Evolutionary conservation across 2,329 filamentous ascomycete species (phyloP).

Genomic region (Penicillium olsonii): DNA sequence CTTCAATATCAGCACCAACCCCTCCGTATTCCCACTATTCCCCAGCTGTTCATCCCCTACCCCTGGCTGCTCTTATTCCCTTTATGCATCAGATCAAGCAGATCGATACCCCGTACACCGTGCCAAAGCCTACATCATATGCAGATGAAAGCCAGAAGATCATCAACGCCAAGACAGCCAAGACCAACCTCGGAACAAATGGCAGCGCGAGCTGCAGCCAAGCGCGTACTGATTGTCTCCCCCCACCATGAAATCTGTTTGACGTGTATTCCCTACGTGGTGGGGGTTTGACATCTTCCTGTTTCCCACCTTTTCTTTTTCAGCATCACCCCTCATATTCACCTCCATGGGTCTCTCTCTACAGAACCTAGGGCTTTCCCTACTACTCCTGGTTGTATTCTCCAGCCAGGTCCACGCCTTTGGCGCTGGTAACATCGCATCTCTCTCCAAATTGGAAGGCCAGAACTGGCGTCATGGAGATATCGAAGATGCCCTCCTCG

Average conservation of each 20-base stretch:
- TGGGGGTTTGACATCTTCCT: conserved; percentile 6
- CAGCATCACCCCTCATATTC: not conserved
- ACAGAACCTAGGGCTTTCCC: conserved; percentile 30
- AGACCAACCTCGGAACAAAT: not conserved
- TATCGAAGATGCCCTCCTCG: conserved; percentile 86
- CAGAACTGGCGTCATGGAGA: conserved; percentile 89
- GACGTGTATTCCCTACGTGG: conserved; percentile 5
- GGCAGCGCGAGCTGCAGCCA: conserved; percentile 1
- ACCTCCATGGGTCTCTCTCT: conserved; percentile 23
- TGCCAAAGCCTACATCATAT: not conserved
- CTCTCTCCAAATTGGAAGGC: conserved; percentile 76
- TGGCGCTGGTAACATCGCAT: conserved; percentile 85
- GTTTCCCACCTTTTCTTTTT: not conserved
- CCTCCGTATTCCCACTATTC: not conserved
- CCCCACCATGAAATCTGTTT: conserved; percentile 10
- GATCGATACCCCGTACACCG: not conserved
- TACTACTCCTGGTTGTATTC: conserved; percentile 64
- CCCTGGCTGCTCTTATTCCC: not conserved
- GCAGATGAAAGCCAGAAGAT: not conserved
- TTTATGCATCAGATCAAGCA: not conserved
- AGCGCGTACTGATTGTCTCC: conserved; percentile 7
- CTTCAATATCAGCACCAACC: too few relatives aligned
- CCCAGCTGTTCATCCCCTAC: not conserved
- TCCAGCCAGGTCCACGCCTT: conserved; percentile 73
- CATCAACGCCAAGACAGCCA: not conserved